Base-by-base conservation (phyloP, 23 red algal species). In the Chondrus crispus region DNA sequence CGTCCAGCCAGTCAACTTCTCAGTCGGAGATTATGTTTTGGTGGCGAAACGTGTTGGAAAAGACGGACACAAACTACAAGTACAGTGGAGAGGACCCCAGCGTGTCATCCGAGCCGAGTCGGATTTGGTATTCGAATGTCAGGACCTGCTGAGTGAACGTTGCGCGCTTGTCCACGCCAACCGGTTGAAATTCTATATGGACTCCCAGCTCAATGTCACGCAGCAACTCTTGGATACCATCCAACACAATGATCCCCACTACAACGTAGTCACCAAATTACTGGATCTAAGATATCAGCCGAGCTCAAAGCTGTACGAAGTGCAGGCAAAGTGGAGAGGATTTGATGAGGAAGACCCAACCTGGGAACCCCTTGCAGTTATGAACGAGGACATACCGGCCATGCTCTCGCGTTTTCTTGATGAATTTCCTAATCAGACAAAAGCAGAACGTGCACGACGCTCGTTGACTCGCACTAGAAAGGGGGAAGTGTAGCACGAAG, bases 381-480 rank as follows among this genome's bases (percentile, higher is more conserved):
- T 88, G 29, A 41, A 74, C 62, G 40, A 41, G 18, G 64, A 88
- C 48, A 72, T 88, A 43, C 63, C 84, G 35, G 84, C 73, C 62
- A 74, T 74, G 33, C 14, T 88, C 14, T 32, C 11, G 26, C 3
- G 50, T 3, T 88, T 88, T 43, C 24, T 74, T 10, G 4, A 73
- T 12, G 38, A 0, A 0, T 66, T 39, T 41, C 37, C 16, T 1
- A 22, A 1, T 16, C 1, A 68, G 81, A 85, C 62, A 1, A 36
- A 39, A 66, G 60, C 35, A 1, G 1, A 66, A 19, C 26, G 18
- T 22, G 60, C 60, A 32, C 60, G 60, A n/a, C 60, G 18, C 60
- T 66, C 60, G 60, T 66, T 66, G 18, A n/a, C n/a, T n/a, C n/a
- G n/a, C n/a, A n/a, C n/a, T n/a, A n/a, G n/a, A n/a, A n/a, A n/a